phyloP scores from a whole-genome alignment of 2,329 filamentous ascomycete species.

The Dothiorella sarmentorum region DNA sequence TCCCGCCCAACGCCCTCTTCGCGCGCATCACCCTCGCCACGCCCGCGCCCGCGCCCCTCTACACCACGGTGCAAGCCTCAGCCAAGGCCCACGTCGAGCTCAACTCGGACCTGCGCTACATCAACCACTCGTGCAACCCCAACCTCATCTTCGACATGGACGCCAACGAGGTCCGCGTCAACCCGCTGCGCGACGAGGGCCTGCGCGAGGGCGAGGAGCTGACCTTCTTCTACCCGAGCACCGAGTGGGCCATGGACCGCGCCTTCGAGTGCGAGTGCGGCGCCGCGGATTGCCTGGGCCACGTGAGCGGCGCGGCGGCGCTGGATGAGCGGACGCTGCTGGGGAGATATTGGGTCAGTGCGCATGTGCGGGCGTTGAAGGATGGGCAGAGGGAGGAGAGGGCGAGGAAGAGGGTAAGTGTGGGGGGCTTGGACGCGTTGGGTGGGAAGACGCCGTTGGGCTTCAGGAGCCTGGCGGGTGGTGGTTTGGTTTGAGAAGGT shows the following conservation, averaged over 20 bases:
- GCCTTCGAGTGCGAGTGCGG: constrained; percentile 65
- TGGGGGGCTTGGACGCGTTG: not conserved
- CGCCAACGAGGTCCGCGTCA: constrained; percentile 53
- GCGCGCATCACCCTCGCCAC: constrained; percentile 47
- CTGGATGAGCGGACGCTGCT: constrained; percentile 56
- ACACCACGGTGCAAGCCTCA: constrained; percentile 52
- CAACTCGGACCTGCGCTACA: constrained; percentile 55
- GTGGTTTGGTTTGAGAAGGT: not conserved
- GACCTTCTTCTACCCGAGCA: constrained; percentile 71
- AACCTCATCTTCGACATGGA: constrained; percentile 53
- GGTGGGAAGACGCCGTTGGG: constrained; percentile 1
- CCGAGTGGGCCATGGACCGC: constrained; percentile 72
- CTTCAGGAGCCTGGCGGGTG: constrained; percentile 9
- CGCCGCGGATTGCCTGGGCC: constrained; percentile 55
- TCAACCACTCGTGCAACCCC: constrained; percentile 56
- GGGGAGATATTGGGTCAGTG: constrained; percentile 47
- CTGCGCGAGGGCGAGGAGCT: constrained; percentile 40
- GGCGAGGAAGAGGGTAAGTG: not conserved
- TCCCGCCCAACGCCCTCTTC: constrained; percentile 51
- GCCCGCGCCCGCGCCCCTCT: constrained; percentile 42
- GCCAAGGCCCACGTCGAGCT: constrained; percentile 52
- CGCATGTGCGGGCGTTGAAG: constrained; percentile 27
- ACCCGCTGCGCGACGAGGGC: constrained; percentile 32
- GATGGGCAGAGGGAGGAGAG: constrained; percentile 17
- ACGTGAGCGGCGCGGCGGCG: constrained; percentile 60